Base-by-base conservation (phyloP, 768 basidiomycete genomes). In the Phlebiopsis gigantea region DNA sequence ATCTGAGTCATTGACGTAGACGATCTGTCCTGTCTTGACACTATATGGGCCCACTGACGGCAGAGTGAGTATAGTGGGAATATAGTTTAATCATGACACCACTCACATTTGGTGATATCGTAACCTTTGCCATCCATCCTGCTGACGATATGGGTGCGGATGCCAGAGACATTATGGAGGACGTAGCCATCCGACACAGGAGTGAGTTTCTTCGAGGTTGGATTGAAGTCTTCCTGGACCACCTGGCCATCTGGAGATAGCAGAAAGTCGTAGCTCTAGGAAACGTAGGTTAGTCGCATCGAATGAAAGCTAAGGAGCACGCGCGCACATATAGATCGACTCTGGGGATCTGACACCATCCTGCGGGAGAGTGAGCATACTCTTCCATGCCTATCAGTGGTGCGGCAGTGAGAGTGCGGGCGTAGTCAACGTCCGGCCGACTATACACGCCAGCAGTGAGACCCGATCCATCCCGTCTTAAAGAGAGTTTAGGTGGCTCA, bases 111-210 rank as follows among this genome's bases (percentile, higher is more conserved):
- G 30, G 87, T 79, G 53, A 98, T 79, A 63, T 96, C 90, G 63
- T 93, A 96, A 7, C 93, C 93, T 62, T 78, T 85, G 12, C 87
- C 86, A 63, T 95, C 93, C 53, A 93, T 68, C 25, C 92, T 78
- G 65, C 82, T 87, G 22, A 90, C 84, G 19, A 95, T 85, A 59
- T 84, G 85, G 1, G 85, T 79, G 34, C 90, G 81, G 46, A 97
- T 79, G 5, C 93, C 93, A 1, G 86, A 80, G 8, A 93, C 75
- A 65, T 93, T 87, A 51, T 85, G 78, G 28, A 96, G 71, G 45
- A 93, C 71, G 65, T 82, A 91, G 1, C 94, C 94, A 66, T 86
- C 82, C 4, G 75, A 61, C 25, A 85, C 77, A 26, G 78, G 69
- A 14, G 74, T 75, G 10, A 95, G 69, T 67, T 94, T 95, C 28